Evolutionary conservation across 345 rosid genomes (phyloP).

Genomic region (Eucalyptus shirleyi): DNA sequence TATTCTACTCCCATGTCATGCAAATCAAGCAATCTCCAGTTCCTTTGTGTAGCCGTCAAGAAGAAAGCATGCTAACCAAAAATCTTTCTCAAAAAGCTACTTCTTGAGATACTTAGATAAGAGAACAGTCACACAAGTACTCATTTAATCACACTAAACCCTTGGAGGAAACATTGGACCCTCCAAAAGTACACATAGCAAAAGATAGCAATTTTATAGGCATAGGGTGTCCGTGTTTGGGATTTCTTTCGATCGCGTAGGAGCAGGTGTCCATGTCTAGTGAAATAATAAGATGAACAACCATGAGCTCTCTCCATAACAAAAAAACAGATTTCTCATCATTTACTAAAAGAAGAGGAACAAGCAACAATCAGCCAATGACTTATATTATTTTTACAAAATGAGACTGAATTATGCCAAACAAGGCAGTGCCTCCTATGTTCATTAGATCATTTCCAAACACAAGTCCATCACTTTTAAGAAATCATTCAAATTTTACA

Average conservation of each 20-base stretch:
- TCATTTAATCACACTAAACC: not conserved
- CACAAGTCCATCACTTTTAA: not conserved
- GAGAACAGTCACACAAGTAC: not conserved
- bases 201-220: not conserved
- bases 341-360: not conserved
- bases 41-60: not conserved
- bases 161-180: not conserved
- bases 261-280: not conserved
- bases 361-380: not conserved
- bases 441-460: not conserved
- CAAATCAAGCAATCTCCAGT: not conserved
- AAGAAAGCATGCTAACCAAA: not conserved
- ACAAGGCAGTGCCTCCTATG: not conserved
- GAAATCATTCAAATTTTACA: not conserved
- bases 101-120: not conserved
- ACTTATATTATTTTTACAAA: not conserved
- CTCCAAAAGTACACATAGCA: not conserved
- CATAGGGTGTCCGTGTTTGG: not conserved
- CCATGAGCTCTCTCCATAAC: not conserved
- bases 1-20: not conserved
- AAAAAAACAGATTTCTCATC: not conserved
- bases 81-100: not conserved
- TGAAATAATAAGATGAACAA: not conserved
- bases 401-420: not conserved
- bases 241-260: not conserved